Base-by-base conservation (phyloP, 768 basidiomycete species). In the Mrakia gelida region DNA sequence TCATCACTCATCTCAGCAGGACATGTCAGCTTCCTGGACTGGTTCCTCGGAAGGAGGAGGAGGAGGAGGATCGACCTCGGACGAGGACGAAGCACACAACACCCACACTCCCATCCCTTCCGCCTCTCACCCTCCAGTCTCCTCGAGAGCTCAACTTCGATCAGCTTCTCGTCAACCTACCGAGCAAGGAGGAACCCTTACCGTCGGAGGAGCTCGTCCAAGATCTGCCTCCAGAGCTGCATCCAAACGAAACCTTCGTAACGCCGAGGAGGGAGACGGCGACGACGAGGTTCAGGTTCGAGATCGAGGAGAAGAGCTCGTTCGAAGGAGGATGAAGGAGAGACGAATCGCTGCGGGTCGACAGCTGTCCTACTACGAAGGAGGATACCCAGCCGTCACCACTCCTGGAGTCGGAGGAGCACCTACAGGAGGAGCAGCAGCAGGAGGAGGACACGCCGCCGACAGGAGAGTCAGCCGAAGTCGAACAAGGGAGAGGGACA, bases 221-320 rank as follows among this genome's bases (percentile, higher is more conserved):
- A 52, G 72, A 21, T 73, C 72, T 16, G 52, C 56, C 34, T 73
- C 76, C 5, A 70, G 76, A 26, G 68, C 70, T 30, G 54, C 32
- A 13, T 61, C 32, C 56, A 62, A 52, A 43, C 67, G 70, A n/a
- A 56, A 63, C 34, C 49, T 41, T 0, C 62, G 54, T 21, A 49
- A 63, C 38, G 62, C 34, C 49, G 32, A 71, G 10, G 83, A 82
- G 18, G 73, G 56, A 0, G 80, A 77, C 21, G 81, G 77, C n/a
- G 83, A 84, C 61, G 85, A 86, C 71, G 86, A 84, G 73, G 82
- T 84, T 32, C 75, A 80, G 59, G 80, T 81, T 6, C 79, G 80
- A 28, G 86, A 87, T 80, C 79, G 86, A 30, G 86, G 86, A 5
- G 85, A 85, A 61, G 84, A 84, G 75, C 84, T 87, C n/a, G 84